Evolutionary conservation across 139 green algal genomes (phyloP), one percentile per base, ranked within the genome.

Genomic region (Auxenochlorella pyrenoidosa): DNA sequence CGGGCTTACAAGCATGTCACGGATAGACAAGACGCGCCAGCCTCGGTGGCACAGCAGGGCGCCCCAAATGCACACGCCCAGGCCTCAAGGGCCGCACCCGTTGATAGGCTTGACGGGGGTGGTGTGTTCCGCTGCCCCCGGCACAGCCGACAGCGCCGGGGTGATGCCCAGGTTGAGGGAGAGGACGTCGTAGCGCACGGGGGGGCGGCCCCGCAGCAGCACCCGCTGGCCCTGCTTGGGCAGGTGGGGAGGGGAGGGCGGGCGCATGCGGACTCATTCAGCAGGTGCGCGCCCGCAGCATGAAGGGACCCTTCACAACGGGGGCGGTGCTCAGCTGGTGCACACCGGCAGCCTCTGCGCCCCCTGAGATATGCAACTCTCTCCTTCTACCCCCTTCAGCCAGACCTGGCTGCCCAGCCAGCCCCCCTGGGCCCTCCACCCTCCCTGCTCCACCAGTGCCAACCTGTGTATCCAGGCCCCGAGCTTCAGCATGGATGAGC

Each of bases 41-140:
- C n/a, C n/a, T n/a, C n/a, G n/a, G n/a, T n/a, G n/a, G n/a, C n/a
- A n/a, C n/a, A n/a, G n/a, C n/a, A n/a, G n/a, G n/a, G n/a, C n/a
- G n/a, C n/a, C n/a, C n/a, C n/a, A n/a, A n/a, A 43, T 77, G 70
- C 34, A 19, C 36, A 8, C 3, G 12, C 59, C 59, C 24, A 63
- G 54, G 54, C 12, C 54, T 2, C 54, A n/a, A 18, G 5, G 22
- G 4, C 0, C 54, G 15, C 79, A 84, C 88, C 88, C 91, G 81
- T 95, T 91, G 43, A 99, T 98, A 13, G 97, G 97, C 78, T 99
- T 99, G 54, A 99, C 97, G 2, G 96, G 87, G 13, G 91, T 97
- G 58, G 94, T 92, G 89, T 96, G 85, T 80, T 93, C 41, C 2
- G 79, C 68, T 0, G 94, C 95, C 0, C 97, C 97, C 0, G 93